phyloP scores from a whole-genome alignment of 352 stramenopile species.

The Aphanomyces invadans region DNA sequence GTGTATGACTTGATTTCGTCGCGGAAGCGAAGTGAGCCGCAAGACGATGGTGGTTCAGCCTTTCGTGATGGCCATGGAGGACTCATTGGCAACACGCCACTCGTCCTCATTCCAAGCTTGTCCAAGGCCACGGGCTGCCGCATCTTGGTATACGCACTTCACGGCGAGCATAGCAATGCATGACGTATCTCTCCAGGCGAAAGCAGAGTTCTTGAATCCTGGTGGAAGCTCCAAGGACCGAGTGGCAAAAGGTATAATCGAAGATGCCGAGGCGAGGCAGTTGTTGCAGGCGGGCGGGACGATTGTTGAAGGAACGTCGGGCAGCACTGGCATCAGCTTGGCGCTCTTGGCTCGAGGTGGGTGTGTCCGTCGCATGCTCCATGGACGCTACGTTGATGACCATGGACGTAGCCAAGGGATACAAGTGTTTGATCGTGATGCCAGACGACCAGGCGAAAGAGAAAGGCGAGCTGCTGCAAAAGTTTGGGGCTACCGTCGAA shows the following conservation, averaged over 20 bases:
- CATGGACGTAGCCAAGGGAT: constrained; percentile 68
- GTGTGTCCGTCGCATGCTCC: neutral
- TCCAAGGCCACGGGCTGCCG: constrained; percentile 85
- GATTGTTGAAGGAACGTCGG: constrained; percentile 96
- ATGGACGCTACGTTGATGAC: neutral
- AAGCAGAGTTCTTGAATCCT: constrained; percentile 97
- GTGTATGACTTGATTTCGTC: neutral
- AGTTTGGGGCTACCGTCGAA: constrained; percentile 83
- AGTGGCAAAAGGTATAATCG: constrained; percentile 92
- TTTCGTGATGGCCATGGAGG: constrained; percentile 67
- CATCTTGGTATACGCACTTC: constrained; percentile 54
- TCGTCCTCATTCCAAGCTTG: constrained; percentile 87
- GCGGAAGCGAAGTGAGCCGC: constrained; percentile 28
- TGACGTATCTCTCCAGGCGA: constrained; percentile 48
- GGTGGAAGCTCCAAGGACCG: constrained; percentile 97
- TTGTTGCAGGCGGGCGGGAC: constrained; percentile 85
- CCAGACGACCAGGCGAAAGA: constrained; percentile 96
- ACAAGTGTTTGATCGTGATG: constrained; percentile 95
- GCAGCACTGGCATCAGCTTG: constrained; percentile 96
- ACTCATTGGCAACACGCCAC: constrained; percentile 89
- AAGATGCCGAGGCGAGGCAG: constrained; percentile 84
- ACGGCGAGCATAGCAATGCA: neutral
- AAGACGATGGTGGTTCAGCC: constrained; percentile 1
- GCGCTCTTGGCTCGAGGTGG: constrained; percentile 85
- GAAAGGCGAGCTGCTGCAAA: constrained; percentile 70